Conservation (phyloP, 192 early-diverging fungal genomes). For the Backusella sp. region DNA sequence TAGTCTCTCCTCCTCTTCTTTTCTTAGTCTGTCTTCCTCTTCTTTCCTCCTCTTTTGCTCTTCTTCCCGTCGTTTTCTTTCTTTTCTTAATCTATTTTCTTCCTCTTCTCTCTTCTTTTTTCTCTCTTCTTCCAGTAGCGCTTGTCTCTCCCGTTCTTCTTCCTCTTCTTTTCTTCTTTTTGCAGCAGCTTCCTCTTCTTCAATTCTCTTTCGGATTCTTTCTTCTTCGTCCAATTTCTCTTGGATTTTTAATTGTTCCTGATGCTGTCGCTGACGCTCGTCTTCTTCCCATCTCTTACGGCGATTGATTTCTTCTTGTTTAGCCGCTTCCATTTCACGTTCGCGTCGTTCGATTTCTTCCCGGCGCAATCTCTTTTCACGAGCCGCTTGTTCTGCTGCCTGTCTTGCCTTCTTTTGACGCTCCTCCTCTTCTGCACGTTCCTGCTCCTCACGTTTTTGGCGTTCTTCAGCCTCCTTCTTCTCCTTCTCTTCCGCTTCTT, state of each 20-base stretch:
- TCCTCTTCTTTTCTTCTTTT: not conserved
- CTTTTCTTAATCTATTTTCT: conserved; percentile 5
- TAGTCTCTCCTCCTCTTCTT: conserved; percentile 1
- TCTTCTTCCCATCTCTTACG: conserved; percentile 25
- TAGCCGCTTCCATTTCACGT: conserved; percentile 26
- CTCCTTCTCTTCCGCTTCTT: conserved; percentile 19
- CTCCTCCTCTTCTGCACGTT: conserved; percentile 37
- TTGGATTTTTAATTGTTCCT: conserved; percentile 17
- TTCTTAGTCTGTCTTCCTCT: not conserved
- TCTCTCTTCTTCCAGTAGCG: not conserved
- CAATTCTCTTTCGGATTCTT: not conserved
- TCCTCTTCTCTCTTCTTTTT: not conserved
- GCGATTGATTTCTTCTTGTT: conserved; percentile 7
- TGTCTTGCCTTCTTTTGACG: conserved; percentile 30
- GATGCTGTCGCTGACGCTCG: not conserved
- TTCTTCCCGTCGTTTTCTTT: conserved; percentile 7
- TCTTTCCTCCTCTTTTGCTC: not conserved
- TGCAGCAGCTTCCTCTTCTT: conserved; percentile 15
- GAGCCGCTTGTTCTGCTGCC: conserved; percentile 32
- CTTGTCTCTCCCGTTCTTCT: not conserved
- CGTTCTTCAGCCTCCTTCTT: conserved; percentile 28
- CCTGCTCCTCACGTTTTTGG: conserved; percentile 35
- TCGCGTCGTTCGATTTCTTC: conserved; percentile 20
- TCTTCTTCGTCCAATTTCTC: conserved; percentile 11
- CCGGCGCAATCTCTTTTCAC: conserved; percentile 24